phyloP scores from a whole-genome alignment of 306 rosid species.

The Ormosia semicastrata region DNA sequence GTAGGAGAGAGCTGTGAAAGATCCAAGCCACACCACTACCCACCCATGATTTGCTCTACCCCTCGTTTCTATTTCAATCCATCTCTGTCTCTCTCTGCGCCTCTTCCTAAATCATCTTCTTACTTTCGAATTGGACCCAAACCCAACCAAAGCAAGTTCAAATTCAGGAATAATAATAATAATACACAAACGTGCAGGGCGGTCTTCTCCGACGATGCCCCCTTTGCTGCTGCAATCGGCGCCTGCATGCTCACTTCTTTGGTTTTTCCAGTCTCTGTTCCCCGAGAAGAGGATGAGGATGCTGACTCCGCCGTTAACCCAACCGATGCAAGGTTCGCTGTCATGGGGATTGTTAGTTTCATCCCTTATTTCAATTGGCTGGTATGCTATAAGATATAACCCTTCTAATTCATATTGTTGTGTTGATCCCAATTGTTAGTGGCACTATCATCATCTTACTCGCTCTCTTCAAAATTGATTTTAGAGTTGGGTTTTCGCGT shows the following conservation, averaged over 20 bases:
- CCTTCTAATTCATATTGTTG: too few species aligned
- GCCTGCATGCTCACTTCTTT: constrained; percentile 77
- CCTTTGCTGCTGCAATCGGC: constrained; percentile 79
- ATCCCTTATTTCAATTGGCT: constrained; percentile 99
- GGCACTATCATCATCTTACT: background rate
- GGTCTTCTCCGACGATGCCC: constrained; percentile 64
- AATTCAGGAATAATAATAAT: background rate
- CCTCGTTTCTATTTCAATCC: constrained; percentile 6
- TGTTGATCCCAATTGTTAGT: too few species aligned
- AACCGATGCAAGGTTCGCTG: constrained; percentile 71
- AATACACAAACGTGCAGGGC: constrained; percentile 38
- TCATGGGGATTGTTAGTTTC: constrained; percentile 80
- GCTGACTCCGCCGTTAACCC: constrained; percentile 50
- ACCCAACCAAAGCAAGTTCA: constrained; percentile 12
- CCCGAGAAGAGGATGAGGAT: constrained; percentile 43
- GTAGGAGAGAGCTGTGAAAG: too few species aligned
- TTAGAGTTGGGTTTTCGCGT: constrained; percentile 94
- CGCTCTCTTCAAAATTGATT: background rate
- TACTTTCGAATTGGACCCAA: background rate
- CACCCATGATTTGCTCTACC: background rate
- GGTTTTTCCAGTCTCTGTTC: constrained; percentile 46
- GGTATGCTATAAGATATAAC: constrained; percentile 23
- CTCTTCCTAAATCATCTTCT: background rate
- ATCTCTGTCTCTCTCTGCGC: background rate
- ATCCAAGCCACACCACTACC: too few species aligned